phyloP scores from a whole-genome alignment of 192 early-diverging fungal species.

The Coemansia sp. region DNA sequence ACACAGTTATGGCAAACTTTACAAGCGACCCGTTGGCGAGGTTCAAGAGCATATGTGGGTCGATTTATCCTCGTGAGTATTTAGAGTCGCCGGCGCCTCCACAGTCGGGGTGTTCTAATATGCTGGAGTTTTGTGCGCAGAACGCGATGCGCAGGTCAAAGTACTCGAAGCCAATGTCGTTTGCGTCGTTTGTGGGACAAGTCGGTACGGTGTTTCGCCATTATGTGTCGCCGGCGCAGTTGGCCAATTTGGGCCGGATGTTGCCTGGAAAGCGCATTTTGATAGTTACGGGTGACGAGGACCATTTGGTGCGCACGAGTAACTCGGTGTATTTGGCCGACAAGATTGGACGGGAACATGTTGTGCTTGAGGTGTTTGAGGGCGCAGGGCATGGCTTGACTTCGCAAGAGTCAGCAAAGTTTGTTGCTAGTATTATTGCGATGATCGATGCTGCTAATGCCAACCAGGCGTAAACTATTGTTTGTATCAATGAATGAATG shows the following conservation, averaged over 20 bases:
- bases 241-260: conserved; percentile 24
- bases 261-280: conserved; percentile 45
- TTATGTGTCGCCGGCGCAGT: conserved; percentile 37
- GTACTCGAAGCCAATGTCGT: conserved; percentile 46
- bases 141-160: conserved; percentile 32
- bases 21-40: conserved; percentile 32
- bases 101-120: conserved; percentile 26
- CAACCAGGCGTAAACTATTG: neutral
- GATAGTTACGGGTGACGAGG: conserved; percentile 43
- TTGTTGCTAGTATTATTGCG: conserved; percentile 22
- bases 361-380: conserved; percentile 36
- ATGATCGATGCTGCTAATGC: conserved; percentile 25
- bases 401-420: conserved; percentile 28
- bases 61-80: conserved; percentile 39
- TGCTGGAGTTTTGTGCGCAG: conserved; percentile 37
- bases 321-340: conserved; percentile 47
- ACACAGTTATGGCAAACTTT: conserved; percentile 32
- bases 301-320: conserved; percentile 41
- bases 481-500: neutral
- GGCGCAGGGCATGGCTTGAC: conserved; percentile 39
- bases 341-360: conserved; percentile 39
- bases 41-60: conserved; percentile 38
- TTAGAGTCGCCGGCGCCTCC: conserved; percentile 34
- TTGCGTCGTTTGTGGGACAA: conserved; percentile 37
- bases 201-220: conserved; percentile 46